A percentile compares a stretch with the other conserved stretches of the same genome.
Conservation (phyloP, 306 rosid species). For the Pyrus betulifolia region DNA sequence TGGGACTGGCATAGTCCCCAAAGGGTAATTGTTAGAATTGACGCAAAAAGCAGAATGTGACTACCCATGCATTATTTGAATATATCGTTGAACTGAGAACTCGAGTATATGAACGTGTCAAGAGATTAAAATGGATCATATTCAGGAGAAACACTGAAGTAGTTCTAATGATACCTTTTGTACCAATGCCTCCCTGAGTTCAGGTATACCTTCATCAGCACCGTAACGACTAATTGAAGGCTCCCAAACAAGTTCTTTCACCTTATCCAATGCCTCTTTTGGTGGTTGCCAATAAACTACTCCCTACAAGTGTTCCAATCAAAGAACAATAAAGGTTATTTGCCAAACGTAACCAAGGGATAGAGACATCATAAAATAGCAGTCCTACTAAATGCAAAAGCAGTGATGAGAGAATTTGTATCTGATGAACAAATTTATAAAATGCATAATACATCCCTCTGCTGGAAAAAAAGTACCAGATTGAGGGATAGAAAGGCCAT, state of each 20-base stretch:
- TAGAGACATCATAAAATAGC: neutral
- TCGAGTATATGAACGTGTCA: neutral
- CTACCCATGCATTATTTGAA: neutral
- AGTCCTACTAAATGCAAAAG: neutral
- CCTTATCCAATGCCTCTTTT: constrained; percentile 68
- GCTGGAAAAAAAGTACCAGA: neutral
- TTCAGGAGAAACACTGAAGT: neutral
- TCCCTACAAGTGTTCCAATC: constrained; percentile 48
- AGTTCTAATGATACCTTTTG: constrained; percentile 41
- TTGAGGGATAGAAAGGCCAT: neutral
- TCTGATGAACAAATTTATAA: neutral
- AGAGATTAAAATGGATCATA: neutral
- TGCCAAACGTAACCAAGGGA: neutral
- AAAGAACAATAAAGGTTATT: neutral
- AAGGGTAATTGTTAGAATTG: neutral
- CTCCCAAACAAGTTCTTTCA: constrained; percentile 68
- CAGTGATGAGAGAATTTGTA: neutral
- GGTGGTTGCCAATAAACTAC: constrained; percentile 98
- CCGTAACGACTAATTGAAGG: constrained; percentile 88
- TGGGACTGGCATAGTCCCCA: neutral
- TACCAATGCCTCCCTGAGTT: constrained; percentile 64
- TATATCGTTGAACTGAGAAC: neutral
- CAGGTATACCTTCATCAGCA: constrained; percentile 85
- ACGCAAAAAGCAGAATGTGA: neutral
- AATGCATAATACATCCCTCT: neutral